A percentile compares a stretch with the other conserved stretches of the same genome.
Conservation (phyloP, 768 basidiomycete genomes). For the Podaxis rugospora region DNA sequence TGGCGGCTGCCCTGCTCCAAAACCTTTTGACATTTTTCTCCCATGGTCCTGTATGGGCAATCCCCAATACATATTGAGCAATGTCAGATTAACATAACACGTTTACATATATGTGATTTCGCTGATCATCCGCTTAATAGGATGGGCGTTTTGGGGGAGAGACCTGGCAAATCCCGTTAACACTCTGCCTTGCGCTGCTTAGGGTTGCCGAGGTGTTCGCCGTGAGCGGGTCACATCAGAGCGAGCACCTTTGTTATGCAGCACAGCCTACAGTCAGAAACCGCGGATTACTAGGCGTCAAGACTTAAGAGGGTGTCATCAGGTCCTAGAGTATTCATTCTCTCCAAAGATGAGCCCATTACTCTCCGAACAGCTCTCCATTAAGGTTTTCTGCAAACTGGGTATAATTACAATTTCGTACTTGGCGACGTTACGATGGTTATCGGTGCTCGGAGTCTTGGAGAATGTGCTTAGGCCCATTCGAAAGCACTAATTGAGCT, state of each 20-base stretch:
- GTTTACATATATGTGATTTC: not conserved
- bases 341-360: not conserved
- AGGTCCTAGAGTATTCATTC: not conserved
- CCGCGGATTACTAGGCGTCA: not conserved
- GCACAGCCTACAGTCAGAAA: not conserved
- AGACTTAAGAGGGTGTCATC: slow-evolving; percentile 1
- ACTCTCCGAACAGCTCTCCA: not conserved
- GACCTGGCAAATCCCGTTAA: not conserved
- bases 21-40: not conserved
- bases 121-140: not conserved
- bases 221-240: not conserved
- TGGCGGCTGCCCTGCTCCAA: not conserved
- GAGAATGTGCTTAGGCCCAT: not conserved
- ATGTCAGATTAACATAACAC: not conserved
- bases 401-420: not conserved
- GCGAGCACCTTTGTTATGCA: not conserved
- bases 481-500: not conserved
- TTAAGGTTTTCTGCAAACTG: not conserved
- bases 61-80: not conserved
- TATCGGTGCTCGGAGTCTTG: not conserved
- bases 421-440: not conserved
- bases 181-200: not conserved
- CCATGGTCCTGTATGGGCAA: not conserved
- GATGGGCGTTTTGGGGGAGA: not conserved
- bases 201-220: not conserved